phyloP scores from a whole-genome alignment of 1,284 basidiomycete genomes.

The Cutaneotrichosporon sp. region DNA sequence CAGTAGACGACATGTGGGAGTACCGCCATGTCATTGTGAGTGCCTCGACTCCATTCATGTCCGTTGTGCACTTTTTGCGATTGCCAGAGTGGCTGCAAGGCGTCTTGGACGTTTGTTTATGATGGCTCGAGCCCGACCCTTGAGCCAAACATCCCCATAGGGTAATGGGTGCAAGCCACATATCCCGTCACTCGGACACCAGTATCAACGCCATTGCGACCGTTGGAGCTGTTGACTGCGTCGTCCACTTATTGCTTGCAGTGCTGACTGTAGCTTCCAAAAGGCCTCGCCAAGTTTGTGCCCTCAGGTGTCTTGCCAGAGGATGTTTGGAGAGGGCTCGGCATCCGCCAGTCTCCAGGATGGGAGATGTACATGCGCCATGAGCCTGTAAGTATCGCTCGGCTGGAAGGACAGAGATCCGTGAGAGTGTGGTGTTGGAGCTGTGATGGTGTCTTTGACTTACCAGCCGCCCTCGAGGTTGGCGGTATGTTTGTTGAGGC shows the following conservation, averaged over 20 bases:
- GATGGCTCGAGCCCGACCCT: neutral
- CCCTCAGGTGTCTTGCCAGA: slow-evolving; percentile 46
- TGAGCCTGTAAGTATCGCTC: slow-evolving; percentile 46
- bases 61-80: too few relatives aligned
- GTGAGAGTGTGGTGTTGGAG: too few relatives aligned
- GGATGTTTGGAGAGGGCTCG: slow-evolving; percentile 48
- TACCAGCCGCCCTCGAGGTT: too few relatives aligned
- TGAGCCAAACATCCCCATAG: neutral
- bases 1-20: slow-evolving; percentile 46
- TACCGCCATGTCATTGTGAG: slow-evolving; percentile 50
- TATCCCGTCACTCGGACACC: too few relatives aligned
- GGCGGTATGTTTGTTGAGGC: too few relatives aligned
- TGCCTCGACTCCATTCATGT: too few relatives aligned
- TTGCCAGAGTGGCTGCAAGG: too few relatives aligned
- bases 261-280: slow-evolving; percentile 37
- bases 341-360: slow-evolving; percentile 48
- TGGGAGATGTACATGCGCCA: slow-evolving; percentile 52
- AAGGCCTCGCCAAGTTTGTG: slow-evolving; percentile 44
- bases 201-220: too few relatives aligned
- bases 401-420: too few relatives aligned
- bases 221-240: neutral
- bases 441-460: neutral
- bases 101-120: too few relatives aligned
- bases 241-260: neutral
- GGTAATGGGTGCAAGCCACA: too few relatives aligned